Conservation (phyloP, 225 moss, liverwort and hornwort genomes). For the Polytrichum formosum region DNA sequence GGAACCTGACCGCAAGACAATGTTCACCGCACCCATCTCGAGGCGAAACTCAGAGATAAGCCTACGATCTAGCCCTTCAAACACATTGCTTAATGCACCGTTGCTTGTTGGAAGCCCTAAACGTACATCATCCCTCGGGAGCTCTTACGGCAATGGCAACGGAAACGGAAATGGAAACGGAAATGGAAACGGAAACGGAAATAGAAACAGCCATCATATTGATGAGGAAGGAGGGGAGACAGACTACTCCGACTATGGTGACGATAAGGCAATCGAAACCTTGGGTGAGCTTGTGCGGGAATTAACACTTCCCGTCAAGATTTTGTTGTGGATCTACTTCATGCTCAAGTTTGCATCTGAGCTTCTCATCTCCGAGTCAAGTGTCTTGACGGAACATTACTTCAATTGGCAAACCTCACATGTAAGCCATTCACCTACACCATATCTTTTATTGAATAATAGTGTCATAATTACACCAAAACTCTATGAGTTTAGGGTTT, state of each 20-base stretch:
- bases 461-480: no score
- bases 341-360: constrained; percentile 94
- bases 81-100: constrained; percentile 21
- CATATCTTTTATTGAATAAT: no score
- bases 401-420: constrained; percentile 70
- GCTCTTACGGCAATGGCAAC: no score
- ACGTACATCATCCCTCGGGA: not conserved
- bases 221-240: constrained; percentile 27
- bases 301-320: constrained; percentile 50
- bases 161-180: no score
- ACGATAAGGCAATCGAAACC: constrained; percentile 45
- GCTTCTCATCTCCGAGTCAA: constrained; percentile 87
- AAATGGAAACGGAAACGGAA: no score
- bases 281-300: constrained; percentile 55
- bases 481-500: no score
- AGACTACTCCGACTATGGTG: constrained; percentile 32
- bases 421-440: constrained; percentile 11
- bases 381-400: constrained; percentile 78
- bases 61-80: constrained; percentile 6
- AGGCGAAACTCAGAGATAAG: constrained; percentile 14
- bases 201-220: no score
- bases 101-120: constrained; percentile 17
- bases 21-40: constrained; percentile 18
- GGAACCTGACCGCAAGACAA: constrained; percentile 50
- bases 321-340: constrained; percentile 87